Conservation (phyloP, 768 basidiomycete species). For the Zangia roseola region DNA sequence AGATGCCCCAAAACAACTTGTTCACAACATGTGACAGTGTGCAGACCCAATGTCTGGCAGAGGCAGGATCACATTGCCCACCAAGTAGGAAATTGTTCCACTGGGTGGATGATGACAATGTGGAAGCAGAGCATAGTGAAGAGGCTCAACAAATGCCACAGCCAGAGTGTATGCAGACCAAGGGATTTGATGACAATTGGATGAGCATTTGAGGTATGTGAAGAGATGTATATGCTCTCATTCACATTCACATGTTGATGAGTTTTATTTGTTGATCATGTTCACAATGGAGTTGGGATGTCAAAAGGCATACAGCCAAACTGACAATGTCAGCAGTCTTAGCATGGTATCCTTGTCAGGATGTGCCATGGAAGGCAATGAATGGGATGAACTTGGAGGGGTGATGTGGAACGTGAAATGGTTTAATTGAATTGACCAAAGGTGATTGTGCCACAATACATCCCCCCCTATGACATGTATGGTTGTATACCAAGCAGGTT, state of each 20-base stretch:
- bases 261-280: no score
- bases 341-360: slow-evolving; percentile 15
- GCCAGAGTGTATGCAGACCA: slow-evolving; percentile 8
- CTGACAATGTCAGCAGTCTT: neutral
- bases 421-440: slow-evolving; percentile 52
- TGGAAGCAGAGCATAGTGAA: neutral
- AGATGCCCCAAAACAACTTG: slow-evolving; percentile 18
- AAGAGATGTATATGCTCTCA: no score
- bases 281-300: slow-evolving; percentile 85
- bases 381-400: slow-evolving; percentile 67
- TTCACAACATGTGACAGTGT: slow-evolving; percentile 19
- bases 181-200: slow-evolving; percentile 67
- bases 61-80: slow-evolving; percentile 10
- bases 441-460: slow-evolving; percentile 3
- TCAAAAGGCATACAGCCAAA: slow-evolving; percentile 48
- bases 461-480: slow-evolving; percentile 4
- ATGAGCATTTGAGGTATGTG: slow-evolving; percentile 73
- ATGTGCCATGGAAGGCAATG: slow-evolving; percentile 38
- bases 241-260: no score
- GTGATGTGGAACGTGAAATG: slow-evolving; percentile 77
- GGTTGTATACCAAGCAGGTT: no score
- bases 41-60: slow-evolving; percentile 6
- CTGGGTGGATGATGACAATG: slow-evolving; percentile 29
- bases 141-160: slow-evolving; percentile 26
- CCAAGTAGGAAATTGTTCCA: slow-evolving; percentile 33